Conservation (phyloP, 2,329 filamentous ascomycete genomes). For the Colletotrichum kahawae region DNA sequence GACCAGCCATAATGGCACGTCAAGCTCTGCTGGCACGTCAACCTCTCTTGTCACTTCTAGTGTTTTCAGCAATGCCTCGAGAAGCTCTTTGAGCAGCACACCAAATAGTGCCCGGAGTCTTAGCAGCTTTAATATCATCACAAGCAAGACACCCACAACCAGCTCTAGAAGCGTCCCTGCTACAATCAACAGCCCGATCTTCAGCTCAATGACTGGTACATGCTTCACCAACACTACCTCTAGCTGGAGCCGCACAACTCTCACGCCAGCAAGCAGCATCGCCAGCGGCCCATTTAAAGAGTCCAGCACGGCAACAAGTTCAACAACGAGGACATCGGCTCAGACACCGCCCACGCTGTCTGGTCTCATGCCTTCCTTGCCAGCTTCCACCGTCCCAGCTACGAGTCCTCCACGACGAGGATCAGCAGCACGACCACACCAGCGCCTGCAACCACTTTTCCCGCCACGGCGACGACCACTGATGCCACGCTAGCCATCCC, state of each 20-base stretch:
- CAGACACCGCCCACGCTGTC: fast-evolving
- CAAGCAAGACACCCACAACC: neutral
- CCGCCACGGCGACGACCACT: neutral
- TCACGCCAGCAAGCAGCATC: neutral
- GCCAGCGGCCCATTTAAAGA: neutral
- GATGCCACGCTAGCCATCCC: neutral
- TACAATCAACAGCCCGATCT: fast-evolving
- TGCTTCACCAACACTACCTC: neutral
- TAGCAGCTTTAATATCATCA: neutral
- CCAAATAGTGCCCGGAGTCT: fast-evolving
- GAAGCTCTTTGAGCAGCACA: neutral
- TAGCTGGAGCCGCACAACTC: neutral
- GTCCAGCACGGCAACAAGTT: neutral
- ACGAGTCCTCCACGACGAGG: neutral
- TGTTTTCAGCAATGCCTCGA: neutral
- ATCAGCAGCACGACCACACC: neutral
- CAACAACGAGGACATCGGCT: neutral
- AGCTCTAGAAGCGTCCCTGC: neutral
- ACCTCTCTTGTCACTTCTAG: neutral
- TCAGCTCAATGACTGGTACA: neutral
- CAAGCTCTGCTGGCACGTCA: neutral
- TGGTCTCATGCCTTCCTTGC: fast-evolving
- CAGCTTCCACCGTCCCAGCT: fast-evolving
- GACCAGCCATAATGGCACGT: neutral
- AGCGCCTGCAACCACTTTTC: neutral